These are phyloP conservation scores for Stentor coeruleus DNA, from an alignment of 73 alveolate genomes.

Conservation along the genomic window DNA sequence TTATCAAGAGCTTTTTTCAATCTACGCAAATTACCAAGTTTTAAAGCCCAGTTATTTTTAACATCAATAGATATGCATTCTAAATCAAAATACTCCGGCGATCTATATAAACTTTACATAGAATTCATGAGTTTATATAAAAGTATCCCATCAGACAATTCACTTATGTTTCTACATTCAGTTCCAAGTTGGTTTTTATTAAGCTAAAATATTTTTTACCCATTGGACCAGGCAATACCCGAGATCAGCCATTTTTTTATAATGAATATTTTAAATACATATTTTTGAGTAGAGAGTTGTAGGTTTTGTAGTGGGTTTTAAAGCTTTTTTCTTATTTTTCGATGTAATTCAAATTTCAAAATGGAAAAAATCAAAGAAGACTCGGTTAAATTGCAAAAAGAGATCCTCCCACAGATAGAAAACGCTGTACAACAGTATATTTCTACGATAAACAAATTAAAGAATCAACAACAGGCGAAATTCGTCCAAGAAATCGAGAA, in stretches of 20 bases:
- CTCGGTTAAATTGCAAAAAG: background rate
- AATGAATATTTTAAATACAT: no score
- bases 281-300: no score
- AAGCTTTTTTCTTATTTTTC: background rate
- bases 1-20: background rate
- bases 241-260: no score
- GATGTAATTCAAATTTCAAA: no score
- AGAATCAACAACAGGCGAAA: background rate
- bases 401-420: background rate
- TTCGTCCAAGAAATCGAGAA: background rate
- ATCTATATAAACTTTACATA: background rate
- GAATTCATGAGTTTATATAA: background rate
- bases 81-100: background rate
- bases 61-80: background rate
- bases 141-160: conserved; percentile 3
- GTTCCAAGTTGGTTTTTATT: no score
- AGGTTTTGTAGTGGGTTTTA: no score
- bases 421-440: background rate
- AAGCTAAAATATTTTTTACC: no score
- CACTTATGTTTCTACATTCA: background rate
- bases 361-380: background rate
- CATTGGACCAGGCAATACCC: no score
- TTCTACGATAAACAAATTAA: background rate
- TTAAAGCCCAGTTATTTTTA: conserved; percentile 5
- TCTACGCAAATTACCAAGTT: background rate